These are phyloP conservation scores for Aechmea fasciata DNA, from an alignment of 176 grass and related monocot genomes.

Conservation along the genomic window DNA sequence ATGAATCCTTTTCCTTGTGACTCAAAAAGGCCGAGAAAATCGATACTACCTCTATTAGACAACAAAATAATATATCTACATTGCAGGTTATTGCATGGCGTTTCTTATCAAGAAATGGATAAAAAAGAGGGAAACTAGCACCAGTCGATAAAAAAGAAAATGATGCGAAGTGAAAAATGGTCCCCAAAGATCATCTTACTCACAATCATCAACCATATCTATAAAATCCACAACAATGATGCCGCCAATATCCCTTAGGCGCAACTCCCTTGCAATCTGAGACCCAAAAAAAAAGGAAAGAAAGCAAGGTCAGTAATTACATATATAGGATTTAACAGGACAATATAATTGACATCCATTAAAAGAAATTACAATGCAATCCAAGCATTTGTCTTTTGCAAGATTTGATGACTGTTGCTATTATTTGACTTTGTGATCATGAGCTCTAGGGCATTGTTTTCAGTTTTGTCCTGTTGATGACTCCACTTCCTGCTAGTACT, in stretches of 20 bases:
- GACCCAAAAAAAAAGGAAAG: slow-evolving; percentile 27
- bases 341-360: neutral
- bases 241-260: slow-evolving; percentile 88
- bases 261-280: slow-evolving; percentile 84
- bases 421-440: too few species aligned
- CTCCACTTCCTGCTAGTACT: too few species aligned
- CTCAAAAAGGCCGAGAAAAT: neutral
- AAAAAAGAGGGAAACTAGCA: neutral
- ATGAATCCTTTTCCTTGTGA: neutral
- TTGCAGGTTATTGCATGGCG: neutral
- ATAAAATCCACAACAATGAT: slow-evolving; percentile 99
- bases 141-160: neutral
- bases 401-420: too few species aligned
- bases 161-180: slow-evolving; percentile 4
- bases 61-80: too few species aligned
- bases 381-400: too few species aligned
- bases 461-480: too few species aligned
- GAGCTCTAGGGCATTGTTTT: too few species aligned
- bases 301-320: neutral
- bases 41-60: too few species aligned
- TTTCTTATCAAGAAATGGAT: neutral
- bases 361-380: too few species aligned
- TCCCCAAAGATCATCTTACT: slow-evolving; percentile 29
- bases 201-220: slow-evolving; percentile 85
- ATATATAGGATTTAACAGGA: neutral